These are phyloP conservation scores for Paramecium biaurelia DNA, from an alignment of 73 alveolate genomes.

Conservation along the genomic window DNA sequence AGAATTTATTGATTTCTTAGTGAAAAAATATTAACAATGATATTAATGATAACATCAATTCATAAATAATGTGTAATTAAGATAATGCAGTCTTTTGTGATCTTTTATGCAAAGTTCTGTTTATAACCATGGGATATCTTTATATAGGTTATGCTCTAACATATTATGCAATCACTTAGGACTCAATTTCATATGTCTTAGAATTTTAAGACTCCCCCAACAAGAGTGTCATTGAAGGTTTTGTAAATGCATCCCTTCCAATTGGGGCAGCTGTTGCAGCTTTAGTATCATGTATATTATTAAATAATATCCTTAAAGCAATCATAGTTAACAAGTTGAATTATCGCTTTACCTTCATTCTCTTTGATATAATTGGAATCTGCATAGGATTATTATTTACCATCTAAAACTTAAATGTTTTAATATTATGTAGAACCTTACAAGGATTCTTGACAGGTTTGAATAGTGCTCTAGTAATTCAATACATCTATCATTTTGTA, in stretches of 20 bases:
- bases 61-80: background rate
- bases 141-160: background rate
- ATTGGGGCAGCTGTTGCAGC: constrained; percentile 34
- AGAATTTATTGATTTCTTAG: constrained; percentile 37
- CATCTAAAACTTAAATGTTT: background rate
- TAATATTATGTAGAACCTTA: background rate
- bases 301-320: background rate
- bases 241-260: background rate
- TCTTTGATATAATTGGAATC: background rate
- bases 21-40: constrained; percentile 1
- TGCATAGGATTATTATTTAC: background rate
- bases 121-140: background rate
- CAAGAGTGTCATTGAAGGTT: background rate
- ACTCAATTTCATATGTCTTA: background rate
- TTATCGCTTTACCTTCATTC: background rate
- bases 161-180: constrained; percentile 12
- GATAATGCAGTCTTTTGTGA: background rate
- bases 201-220: background rate
- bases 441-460: constrained; percentile 5
- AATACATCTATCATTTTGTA: constrained; percentile 6
- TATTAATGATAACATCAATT: background rate
- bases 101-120: background rate
- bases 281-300: background rate
- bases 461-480: background rate
- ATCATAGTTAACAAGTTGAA: background rate